Evolutionary conservation across 306 rosid species (phyloP), one percentile per base, ranked within the genome.

Genomic region (Amphicarpaea edgeworthii): DNA sequence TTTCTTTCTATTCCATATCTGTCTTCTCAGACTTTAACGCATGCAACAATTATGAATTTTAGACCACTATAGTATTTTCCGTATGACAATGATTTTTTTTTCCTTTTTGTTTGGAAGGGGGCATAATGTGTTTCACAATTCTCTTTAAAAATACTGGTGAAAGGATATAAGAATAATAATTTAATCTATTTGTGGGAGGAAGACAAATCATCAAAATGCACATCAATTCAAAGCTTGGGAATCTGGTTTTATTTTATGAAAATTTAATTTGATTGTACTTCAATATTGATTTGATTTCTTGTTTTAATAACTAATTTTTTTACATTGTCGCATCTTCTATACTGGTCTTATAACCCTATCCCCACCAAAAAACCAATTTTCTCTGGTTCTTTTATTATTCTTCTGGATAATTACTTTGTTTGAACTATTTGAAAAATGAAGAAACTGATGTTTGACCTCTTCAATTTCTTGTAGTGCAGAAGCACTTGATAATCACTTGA

Each of bases 401-500:
- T 64, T 12, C 77, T 76, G 6, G 37, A 21, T 17, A 54, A 16
- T 32, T 77, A 17, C 65, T 71, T 60, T 60, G 34, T 68, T 40
- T 37, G 59, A 21, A 30, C 68, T 64, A 14, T 54, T 46, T 68
- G 78, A 63, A 61, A 65, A 66, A 47, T 46, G 0, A 20, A 63
- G 70, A 84, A 69, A 74, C 77, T 70, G 75, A 76, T 81, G 23
- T 54, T 54, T 79, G 67, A 40, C 57, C 79, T 70, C 75, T 75
- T 47, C 46, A 15, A 46, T 40, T n/a, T 41, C 65, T 46, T 87
- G 83, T 68, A 94, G 98, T 58, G 98, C 98, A 21, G 96, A 90
- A 84, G 95, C 83, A 66, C 93, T 94, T 79, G 96, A 94, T 85
- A 88, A 82, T 89, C 96, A 94, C 83, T 85, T 94, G 88, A 90